phyloP scores from a whole-genome alignment of 139 green algal species.

The Haematococcus sp. region DNA sequence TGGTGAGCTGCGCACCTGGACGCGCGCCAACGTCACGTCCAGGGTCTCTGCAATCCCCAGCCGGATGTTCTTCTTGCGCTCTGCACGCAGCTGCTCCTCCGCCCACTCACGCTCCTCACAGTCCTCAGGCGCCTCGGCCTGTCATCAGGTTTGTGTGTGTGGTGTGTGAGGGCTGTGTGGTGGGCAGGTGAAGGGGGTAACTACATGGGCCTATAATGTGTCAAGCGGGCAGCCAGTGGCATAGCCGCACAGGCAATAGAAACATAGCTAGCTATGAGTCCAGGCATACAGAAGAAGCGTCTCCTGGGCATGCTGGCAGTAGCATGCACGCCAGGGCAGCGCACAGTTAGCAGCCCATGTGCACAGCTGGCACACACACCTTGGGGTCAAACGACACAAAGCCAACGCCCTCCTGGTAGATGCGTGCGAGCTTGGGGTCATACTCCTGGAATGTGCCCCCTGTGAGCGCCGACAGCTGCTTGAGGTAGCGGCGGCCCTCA shows the following conservation, averaged over 20 bases:
- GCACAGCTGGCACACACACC: no score
- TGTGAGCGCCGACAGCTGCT: conserved; percentile 39
- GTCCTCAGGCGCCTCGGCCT: conserved; percentile 22
- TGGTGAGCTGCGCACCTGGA: no score
- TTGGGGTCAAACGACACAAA: conserved; percentile 37
- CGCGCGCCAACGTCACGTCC: conserved; percentile 38
- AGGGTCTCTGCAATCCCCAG: conserved; percentile 37
- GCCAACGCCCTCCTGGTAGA: conserved; percentile 27
- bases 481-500: conserved; percentile 52
- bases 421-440: conserved; percentile 10
- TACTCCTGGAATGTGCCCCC: conserved; percentile 50
- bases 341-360: no score
- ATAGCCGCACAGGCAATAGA: no score
- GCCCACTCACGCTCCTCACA: conserved; percentile 45
- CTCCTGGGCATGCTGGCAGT: no score
- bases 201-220: no score
- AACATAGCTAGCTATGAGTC: no score
- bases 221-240: no score
- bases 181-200: no score
- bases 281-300: no score
- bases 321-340: no score
- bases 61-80: conserved; percentile 45
- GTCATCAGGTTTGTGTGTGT: neutral
- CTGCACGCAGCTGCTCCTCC: conserved; percentile 37
- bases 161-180: no score